A percentile compares a stretch with the other conserved stretches of the same genome.
These are phyloP conservation scores for Albugo candida DNA, from an alignment of 352 stramenopile species.

Conservation along the genomic window DNA sequence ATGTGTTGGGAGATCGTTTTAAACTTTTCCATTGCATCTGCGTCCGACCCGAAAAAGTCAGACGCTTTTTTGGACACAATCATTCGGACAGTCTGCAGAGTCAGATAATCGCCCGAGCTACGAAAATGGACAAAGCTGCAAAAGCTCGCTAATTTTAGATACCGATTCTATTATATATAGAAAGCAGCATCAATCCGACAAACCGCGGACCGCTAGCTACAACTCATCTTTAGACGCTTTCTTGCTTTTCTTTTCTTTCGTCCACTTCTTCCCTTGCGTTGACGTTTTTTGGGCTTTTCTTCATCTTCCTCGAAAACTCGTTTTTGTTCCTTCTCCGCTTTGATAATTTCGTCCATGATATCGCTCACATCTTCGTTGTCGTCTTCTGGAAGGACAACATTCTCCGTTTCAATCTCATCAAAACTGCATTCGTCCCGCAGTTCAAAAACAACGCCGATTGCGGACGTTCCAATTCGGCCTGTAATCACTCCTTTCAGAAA, in stretches of 20 bases:
- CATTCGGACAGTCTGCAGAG: too few species aligned
- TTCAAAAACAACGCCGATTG: constrained; percentile 19
- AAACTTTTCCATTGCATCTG: constrained; percentile 36
- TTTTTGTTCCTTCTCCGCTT: constrained; percentile 37
- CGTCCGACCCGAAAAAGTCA: constrained; percentile 35
- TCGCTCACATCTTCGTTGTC: constrained; percentile 39
- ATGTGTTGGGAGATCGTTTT: constrained; percentile 35
- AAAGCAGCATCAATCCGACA: too few species aligned
- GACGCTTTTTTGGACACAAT: constrained; percentile 4
- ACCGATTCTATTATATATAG: too few species aligned
- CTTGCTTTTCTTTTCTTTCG: constrained; percentile 8
- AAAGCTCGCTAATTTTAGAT: too few species aligned
- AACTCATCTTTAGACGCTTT: constrained; percentile 4
- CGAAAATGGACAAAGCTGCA: too few species aligned
- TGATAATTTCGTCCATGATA: constrained; percentile 52
- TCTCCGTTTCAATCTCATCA: constrained; percentile 23
- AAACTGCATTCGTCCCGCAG: constrained; percentile 27
- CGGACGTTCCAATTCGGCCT: constrained; percentile 31
- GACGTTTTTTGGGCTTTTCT: constrained; percentile 1
- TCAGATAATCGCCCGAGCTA: too few species aligned
- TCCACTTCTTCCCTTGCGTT: constrained; percentile 13
- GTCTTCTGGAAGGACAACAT: constrained; percentile 10
- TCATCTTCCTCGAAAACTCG: constrained; percentile 25
- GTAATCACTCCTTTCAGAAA: constrained; percentile 52
- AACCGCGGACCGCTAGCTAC: too few species aligned